These are phyloP conservation scores for Punctularia strigosozonata DNA, from an alignment of 768 basidiomycete species.

Conservation along the genomic window DNA sequence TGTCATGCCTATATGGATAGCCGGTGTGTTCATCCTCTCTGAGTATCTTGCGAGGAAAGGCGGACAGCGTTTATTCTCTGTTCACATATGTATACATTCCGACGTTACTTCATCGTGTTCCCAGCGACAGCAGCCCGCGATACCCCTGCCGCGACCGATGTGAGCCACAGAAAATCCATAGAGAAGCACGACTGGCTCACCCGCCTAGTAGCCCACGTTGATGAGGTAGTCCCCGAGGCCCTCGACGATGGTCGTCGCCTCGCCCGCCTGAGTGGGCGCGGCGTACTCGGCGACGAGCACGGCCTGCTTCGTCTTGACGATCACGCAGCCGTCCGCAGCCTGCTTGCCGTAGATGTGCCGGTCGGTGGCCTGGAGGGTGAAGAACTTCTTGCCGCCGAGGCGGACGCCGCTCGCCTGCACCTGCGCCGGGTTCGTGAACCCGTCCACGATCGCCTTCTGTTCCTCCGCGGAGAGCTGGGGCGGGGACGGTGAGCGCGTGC, in stretches of 20 bases:
- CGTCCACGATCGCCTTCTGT: constrained; percentile 42
- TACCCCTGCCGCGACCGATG: too few relatives aligned
- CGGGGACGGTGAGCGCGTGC: not conserved
- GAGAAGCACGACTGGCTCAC: too few relatives aligned
- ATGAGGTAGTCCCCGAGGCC: constrained; percentile 72
- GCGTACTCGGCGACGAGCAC: constrained; percentile 70
- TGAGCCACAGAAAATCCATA: too few relatives aligned
- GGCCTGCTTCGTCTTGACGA: constrained; percentile 81
- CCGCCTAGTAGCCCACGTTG: constrained; percentile 41
- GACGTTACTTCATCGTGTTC: too few relatives aligned
- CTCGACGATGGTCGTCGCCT: constrained; percentile 57
- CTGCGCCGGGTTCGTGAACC: constrained; percentile 27
- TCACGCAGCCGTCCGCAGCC: constrained; percentile 52
- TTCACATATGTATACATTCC: too few relatives aligned
- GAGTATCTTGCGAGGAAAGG: too few relatives aligned
- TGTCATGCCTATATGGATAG: too few relatives aligned
- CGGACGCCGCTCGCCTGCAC: constrained; percentile 49
- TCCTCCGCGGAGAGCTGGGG: constrained; percentile 52
- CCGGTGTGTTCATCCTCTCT: too few relatives aligned
- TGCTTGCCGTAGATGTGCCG: constrained; percentile 71
- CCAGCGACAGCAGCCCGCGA: too few relatives aligned
- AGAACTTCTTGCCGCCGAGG: constrained; percentile 64
- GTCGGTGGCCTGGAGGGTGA: constrained; percentile 37
- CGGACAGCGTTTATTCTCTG: too few relatives aligned
- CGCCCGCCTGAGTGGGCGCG: constrained; percentile 50